phyloP scores from a whole-genome alignment of 23 red algal species.

The Gracilariopsis chorda region DNA sequence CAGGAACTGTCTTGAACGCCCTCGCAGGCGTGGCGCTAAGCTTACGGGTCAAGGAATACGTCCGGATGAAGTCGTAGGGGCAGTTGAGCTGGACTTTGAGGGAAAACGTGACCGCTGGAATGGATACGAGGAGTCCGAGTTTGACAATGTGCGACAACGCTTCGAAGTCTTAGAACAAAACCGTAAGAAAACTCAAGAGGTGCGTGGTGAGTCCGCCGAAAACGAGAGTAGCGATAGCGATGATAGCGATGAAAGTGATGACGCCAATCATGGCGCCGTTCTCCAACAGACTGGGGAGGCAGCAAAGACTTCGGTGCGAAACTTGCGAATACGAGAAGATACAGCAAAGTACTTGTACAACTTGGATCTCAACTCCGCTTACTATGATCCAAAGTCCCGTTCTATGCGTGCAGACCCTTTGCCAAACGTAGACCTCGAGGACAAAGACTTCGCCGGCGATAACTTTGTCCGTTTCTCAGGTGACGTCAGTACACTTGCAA shows the following conservation, averaged over 20 bases:
- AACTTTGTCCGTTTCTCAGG: slow-evolving; percentile 83
- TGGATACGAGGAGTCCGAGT: slow-evolving; percentile 75
- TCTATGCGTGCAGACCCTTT: slow-evolving; percentile 88
- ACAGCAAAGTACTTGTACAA: slow-evolving; percentile 93
- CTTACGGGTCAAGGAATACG: slow-evolving; percentile 31
- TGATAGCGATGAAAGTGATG: slow-evolving; percentile 25
- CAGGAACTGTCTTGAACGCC: slow-evolving; percentile 84
- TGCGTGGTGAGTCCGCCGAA: neutral
- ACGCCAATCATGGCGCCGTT: slow-evolving; percentile 50
- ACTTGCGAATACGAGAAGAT: slow-evolving; percentile 92
- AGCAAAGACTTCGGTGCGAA: slow-evolving; percentile 59
- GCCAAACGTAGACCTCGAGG: slow-evolving; percentile 70
- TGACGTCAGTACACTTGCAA: slow-evolving; percentile 66
- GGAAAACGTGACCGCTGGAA: slow-evolving; percentile 93
- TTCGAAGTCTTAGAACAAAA: slow-evolving; percentile 18
- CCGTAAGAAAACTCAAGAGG: neutral
- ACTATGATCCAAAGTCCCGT: slow-evolving; percentile 94
- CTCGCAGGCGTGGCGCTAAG: slow-evolving; percentile 67
- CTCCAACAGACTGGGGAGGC: slow-evolving; percentile 71
- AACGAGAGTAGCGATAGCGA: neutral
- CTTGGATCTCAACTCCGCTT: slow-evolving; percentile 82
- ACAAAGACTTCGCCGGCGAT: slow-evolving; percentile 94
- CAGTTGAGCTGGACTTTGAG: slow-evolving; percentile 74
- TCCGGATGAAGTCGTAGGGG: slow-evolving; percentile 70
- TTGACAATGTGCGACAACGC: slow-evolving; percentile 25